Evolutionary conservation across 768 basidiomycete species (phyloP), one percentile per base, ranked within the genome.

Genomic region (Arthromyces matolae): DNA sequence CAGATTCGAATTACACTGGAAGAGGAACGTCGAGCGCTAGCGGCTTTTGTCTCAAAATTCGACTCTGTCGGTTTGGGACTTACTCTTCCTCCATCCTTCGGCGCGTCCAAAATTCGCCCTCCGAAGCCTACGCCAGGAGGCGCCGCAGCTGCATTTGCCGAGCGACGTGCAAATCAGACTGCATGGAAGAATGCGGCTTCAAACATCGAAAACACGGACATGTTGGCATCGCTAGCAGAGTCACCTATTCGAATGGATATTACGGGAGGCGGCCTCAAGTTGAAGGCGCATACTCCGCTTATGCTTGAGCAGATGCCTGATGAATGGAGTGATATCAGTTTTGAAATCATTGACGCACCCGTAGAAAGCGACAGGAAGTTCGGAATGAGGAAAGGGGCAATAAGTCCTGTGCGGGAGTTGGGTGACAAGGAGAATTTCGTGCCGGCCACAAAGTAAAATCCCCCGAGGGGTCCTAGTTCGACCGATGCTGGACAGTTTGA

Each of bases 11-110:
- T 68, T 27, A 83, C 82, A 54, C 65, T 91, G 42, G 89, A 92
- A 61, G 84, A 84, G 35, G 89, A 92, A 66, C 78, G 89, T 29
- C 72, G 81, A 19, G 89, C 87, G 8, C 72, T 93, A 32, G 79
- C 86, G 3, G 77, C 87, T 5, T 93, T 93, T 56, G 90, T 93
- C 36, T 75, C 72, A 63, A 89, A 86, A 62, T 89, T 92, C 58
- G 90, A 93, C 64, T 75, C 87, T 9, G 65, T 88, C 22, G 85
- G 84, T 0, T 60, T 86, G 25, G 73, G 73, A 0, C 62, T 65
- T 8, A 66, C 68, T 12, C 52, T 58, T 5, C 53, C 45, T 10
- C 14, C 64, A 18, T 58, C 54, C 6, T 57, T 44, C 54, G 44
- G 73, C 2, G 58, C 69, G 4, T 64, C 75, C 16, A 79, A 75